Evolutionary conservation across 345 rosid species (phyloP).

Genomic region (Hibiscus syriacus): DNA sequence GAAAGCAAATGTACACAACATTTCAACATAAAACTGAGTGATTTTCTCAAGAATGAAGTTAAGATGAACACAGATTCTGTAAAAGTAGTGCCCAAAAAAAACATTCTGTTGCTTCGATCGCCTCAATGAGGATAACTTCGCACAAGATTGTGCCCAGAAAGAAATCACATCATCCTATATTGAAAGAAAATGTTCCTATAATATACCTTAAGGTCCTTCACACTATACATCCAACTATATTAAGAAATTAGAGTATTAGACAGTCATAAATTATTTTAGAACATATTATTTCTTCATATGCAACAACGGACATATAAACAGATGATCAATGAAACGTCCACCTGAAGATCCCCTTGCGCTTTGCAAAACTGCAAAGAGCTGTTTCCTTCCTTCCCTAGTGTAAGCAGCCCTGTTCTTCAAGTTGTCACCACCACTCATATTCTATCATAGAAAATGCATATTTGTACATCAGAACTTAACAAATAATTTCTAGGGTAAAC

Average conservation of each 20-base stretch:
- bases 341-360: conserved; percentile 99
- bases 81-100: background rate
- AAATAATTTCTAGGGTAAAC: too few relatives aligned
- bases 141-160: background rate
- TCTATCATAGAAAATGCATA: conserved; percentile 38
- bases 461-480: conserved; percentile 16
- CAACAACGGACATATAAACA: background rate
- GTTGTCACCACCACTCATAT: conserved; percentile 49
- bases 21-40: background rate
- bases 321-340: conserved; percentile 23
- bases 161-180: background rate
- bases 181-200: background rate
- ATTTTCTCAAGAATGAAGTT: background rate
- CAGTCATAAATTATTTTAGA: conserved; percentile 2
- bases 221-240: background rate
- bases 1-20: background rate
- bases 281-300: background rate
- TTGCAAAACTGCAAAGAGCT: conserved; percentile 93
- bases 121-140: background rate
- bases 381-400: conserved; percentile 96
- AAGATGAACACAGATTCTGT: background rate
- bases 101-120: background rate
- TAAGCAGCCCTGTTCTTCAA: conserved; percentile 68
- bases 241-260: background rate
- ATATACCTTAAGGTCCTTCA: conserved; percentile 2